Base-by-base conservation (phyloP, 2,329 filamentous ascomycete species). In the Cercospora sp. region DNA sequence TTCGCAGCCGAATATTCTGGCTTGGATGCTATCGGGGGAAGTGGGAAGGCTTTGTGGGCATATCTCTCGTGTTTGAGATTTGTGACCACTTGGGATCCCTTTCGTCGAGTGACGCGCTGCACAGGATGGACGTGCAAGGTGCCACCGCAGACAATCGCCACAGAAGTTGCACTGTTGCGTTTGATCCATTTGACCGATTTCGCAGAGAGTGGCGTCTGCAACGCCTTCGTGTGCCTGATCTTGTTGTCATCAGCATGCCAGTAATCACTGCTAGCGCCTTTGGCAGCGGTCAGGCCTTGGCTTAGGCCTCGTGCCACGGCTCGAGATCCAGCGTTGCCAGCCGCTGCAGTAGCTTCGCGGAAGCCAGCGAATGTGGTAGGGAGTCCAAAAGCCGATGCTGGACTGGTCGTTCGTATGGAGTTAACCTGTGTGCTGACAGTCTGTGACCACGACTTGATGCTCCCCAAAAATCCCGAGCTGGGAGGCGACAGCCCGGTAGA, bases 161-260 rank as follows among this genome's bases (percentile, higher is more conserved):
- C 82, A 4, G 84, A 84, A 66, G 89, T 87, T 36, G 86, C 85
- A 67, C 85, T 87, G 72, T 85, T 87, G 36, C 87, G 86, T 28
- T 85, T 86, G 57, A 91, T 82, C 87, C 91, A 91, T 1, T 84
- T 82, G 3, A 91, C 86, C 7, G 85, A 82, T 2, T 84, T 84
- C 1, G 88, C 87, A 13, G 80, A 80, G 16, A 83, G 81, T 28
- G 83, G 77, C 28, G 72, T 69, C 31, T 71, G 72, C 58, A 86
- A 85, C 10, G 82, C 80, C 10, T 90, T 91, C 45, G 70, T 67
- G 31, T 93, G 82, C 57, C 90, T 87, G 51, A 93, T 86, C 70
- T 92, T 87, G 78, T 92, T 93, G 76, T 93, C 91, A 10, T 89
- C 89, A 0, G 87, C 91, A 73, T 93, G 90, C 58, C 91, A 88